Percentiles rank a stretch among this genome's conserved stretches.
Conservation (phyloP, 2,329 filamentous ascomycete genomes). For the Penicillium oxalicum region DNA sequence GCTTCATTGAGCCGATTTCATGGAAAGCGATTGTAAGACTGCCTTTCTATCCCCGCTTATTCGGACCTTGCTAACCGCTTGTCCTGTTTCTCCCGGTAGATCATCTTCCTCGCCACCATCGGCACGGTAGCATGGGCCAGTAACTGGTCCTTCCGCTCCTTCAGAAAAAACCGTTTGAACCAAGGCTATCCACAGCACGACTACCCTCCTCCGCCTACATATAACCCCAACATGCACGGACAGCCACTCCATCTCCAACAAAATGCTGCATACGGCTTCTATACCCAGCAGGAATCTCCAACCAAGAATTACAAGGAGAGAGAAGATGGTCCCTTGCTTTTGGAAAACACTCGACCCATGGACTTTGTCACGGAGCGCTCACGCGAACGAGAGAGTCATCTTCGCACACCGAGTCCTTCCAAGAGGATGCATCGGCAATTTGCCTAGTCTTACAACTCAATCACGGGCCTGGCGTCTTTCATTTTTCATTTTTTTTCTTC, state of each 20-base stretch:
- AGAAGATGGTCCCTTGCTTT: slow-evolving; percentile 24
- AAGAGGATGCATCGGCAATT: slow-evolving; percentile 22
- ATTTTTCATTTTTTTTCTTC: too few species aligned
- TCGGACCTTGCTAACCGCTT: not conserved
- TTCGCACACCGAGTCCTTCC: slow-evolving; percentile 35
- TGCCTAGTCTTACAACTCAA: not conserved
- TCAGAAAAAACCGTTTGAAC: slow-evolving; percentile 36
- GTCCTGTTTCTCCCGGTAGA: slow-evolving; percentile 17
- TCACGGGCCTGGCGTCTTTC: too few species aligned
- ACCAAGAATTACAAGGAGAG: slow-evolving; percentile 19
- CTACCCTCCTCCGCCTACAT: slow-evolving; percentile 21
- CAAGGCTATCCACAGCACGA: slow-evolving; percentile 23
- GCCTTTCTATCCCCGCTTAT: slow-evolving; percentile 1
- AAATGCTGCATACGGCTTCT: slow-evolving; percentile 24
- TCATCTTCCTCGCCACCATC: slow-evolving; percentile 34
- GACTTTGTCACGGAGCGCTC: slow-evolving; percentile 29
- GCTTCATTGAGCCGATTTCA: slow-evolving; percentile 84
- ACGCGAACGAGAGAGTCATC: slow-evolving; percentile 26
- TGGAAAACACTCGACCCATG: slow-evolving; percentile 27
- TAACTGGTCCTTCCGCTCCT: slow-evolving; percentile 55
- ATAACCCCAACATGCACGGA: slow-evolving; percentile 12
- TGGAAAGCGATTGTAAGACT: slow-evolving; percentile 68
- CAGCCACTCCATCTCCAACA: slow-evolving; percentile 25
- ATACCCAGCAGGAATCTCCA: slow-evolving; percentile 15
- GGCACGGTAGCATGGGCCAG: slow-evolving; percentile 51